Evolutionary conservation across 805 yeast genomes (phyloP), one percentile per base, ranked within the genome.

Genomic region (Candida alai): DNA sequence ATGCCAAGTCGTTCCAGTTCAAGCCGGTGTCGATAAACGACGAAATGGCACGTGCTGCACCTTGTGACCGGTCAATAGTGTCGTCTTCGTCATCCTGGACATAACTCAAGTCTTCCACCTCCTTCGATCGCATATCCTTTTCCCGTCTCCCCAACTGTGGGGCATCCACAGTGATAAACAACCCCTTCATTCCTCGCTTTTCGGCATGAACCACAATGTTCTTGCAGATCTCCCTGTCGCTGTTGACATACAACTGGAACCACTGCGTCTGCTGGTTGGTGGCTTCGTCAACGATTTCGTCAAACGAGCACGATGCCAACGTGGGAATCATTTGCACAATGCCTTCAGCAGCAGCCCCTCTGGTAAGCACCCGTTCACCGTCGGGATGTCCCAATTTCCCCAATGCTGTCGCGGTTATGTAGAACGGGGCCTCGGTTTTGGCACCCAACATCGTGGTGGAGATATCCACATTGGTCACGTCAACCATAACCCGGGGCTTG

Each of bases 321-420:
- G 96, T 89, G 4, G 96, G 89, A 37, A 89, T 80, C 97, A 89
- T 89, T 59, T 89, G 97, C 37, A 83, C 77, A 20, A 80, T 47
- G 12, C 51, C 76, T 36, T 84, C 82, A 37, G 72, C 68, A 25
- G 78, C 86, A 19, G 94, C 84, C n/a, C 87, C 87, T 50, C 81
- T 68, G 2, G 97, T 87, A 43, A 90, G 73, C 12, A 82, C 87
- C 39, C 77, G 75, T 58, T 90, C 97, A 37, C 97, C 97, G 25
- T 86, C 96, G 2, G 87, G 87, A 51, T 89, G 93, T 3, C 97
- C 97, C 45, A 90, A 70, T 51, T 80, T 83, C 23, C 95, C 96
- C 42, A 88, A 68, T 0, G 97, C 97, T 5, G 97, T 86, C 2
- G 97, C 97, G 24, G 90, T 73, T 35, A 83, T 77, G 54, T 89